Conservation (phyloP, 108 stramenopile species). For the Skeletonema menzelii region DNA sequence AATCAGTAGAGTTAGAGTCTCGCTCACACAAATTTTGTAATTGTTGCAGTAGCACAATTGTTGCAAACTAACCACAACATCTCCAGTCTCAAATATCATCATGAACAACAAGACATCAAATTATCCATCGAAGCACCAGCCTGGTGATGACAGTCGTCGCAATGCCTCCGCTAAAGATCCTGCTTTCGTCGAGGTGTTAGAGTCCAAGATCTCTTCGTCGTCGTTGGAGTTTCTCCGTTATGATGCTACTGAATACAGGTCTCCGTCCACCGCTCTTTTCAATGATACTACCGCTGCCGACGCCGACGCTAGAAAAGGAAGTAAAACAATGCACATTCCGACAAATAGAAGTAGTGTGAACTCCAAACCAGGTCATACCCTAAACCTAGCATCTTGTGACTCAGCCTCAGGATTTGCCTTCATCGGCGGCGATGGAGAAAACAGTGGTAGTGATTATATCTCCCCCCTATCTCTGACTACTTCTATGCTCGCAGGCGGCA, state of each 20-base stretch:
- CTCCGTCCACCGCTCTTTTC: not conserved
- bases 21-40: too few relatives aligned
- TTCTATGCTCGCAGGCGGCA: too few relatives aligned
- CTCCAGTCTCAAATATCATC: not conserved
- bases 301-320: not conserved
- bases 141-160: not conserved
- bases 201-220: not conserved
- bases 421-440: not conserved
- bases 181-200: not conserved
- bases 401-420: not conserved
- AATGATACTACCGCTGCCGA: not conserved
- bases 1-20: too few relatives aligned
- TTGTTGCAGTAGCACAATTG: too few relatives aligned
- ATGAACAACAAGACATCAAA: not conserved
- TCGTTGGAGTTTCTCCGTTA: not conserved
- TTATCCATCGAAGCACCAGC: not conserved
- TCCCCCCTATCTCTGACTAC: not conserved
- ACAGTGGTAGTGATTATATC: not conserved
- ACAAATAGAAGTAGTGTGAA: not conserved
- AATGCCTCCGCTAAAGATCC: not conserved
- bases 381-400: not conserved
- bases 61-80: too few relatives aligned
- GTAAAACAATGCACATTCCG: too few relatives aligned
- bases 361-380: not conserved
- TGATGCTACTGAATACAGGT: too few relatives aligned